Conservation (phyloP, 148 eudicot genomes). For the Heliamphora exappendiculata region DNA sequence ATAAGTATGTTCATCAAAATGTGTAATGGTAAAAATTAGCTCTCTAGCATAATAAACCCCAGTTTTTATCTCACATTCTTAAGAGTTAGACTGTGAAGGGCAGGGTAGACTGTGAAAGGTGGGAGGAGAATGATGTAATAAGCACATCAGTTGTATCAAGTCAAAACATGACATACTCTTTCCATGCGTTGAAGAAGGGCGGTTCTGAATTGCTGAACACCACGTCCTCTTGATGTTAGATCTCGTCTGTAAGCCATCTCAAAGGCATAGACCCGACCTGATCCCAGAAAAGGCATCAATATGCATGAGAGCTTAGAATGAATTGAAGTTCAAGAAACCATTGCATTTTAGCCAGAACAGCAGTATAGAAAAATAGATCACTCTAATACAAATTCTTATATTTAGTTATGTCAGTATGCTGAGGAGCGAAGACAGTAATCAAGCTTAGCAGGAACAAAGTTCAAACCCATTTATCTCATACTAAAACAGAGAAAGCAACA, state of each 20-base stretch:
- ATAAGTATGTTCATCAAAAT: background rate
- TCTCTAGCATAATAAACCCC: background rate
- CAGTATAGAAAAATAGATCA: background rate
- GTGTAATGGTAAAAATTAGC: background rate
- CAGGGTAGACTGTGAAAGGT: no score
- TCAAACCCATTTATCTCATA: background rate
- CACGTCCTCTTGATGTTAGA: conserved; percentile 77
- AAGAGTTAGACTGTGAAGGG: no score
- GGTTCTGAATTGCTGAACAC: conserved; percentile 68
- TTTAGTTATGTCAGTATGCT: no score
- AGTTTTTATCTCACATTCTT: no score
- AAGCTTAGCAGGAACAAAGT: background rate
- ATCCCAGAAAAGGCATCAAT: conserved; percentile 10
- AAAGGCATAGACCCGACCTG: conserved; percentile 73
- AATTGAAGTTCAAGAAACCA: background rate
- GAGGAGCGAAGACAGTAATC: background rate
- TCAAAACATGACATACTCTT: conserved; percentile 25
- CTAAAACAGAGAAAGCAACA: background rate
- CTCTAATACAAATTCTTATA: background rate
- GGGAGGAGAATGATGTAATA: background rate
- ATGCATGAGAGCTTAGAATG: background rate
- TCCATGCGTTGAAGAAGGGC: conserved; percentile 70
- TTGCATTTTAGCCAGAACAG: background rate
- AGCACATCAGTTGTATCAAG: conserved; percentile 5
- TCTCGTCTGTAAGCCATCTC: conserved; percentile 63